Conservation (phyloP, 495 filamentous ascomycete species). For the Hyphodiscus hymeniophilus region DNA sequence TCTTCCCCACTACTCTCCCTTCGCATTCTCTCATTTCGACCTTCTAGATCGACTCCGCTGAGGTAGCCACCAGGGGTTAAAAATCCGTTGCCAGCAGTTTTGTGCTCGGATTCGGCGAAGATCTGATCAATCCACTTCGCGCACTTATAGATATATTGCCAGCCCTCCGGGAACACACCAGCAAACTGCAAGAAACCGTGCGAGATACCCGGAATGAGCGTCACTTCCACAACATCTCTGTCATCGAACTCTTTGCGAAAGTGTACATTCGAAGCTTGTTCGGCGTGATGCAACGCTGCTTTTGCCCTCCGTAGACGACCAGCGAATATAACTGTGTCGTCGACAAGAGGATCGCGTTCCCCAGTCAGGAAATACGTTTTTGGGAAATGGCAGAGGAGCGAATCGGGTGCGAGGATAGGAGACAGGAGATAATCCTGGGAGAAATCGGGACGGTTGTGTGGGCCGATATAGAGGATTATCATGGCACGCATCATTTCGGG, state of each 20-base stretch:
- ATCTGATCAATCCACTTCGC: slow-evolving; percentile 69
- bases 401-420: slow-evolving; percentile 81
- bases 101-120: slow-evolving; percentile 45
- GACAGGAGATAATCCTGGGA: slow-evolving; percentile 82
- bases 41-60: not conserved
- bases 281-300: slow-evolving; percentile 41
- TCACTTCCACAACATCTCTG: slow-evolving; percentile 70
- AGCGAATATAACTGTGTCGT: slow-evolving; percentile 94
- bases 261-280: slow-evolving; percentile 12
- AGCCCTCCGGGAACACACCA: slow-evolving; percentile 74
- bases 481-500: slow-evolving; percentile 99
- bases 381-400: slow-evolving; percentile 72
- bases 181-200: slow-evolving; percentile 95
- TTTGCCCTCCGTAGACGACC: slow-evolving; percentile 80
- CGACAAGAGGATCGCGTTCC: slow-evolving; percentile 89
- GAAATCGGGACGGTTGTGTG: slow-evolving; percentile 88
- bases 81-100: slow-evolving; percentile 10
- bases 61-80: slow-evolving; percentile 3
- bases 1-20: slow-evolving; percentile 71
- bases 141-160: slow-evolving; percentile 69
- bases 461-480: slow-evolving; percentile 97
- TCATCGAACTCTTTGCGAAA: slow-evolving; percentile 56
- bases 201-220: slow-evolving; percentile 74
- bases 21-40: slow-evolving; percentile 26
- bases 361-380: slow-evolving; percentile 91